Conservation (phyloP, 2,329 filamentous ascomycete genomes). For the Graphium sp. region DNA sequence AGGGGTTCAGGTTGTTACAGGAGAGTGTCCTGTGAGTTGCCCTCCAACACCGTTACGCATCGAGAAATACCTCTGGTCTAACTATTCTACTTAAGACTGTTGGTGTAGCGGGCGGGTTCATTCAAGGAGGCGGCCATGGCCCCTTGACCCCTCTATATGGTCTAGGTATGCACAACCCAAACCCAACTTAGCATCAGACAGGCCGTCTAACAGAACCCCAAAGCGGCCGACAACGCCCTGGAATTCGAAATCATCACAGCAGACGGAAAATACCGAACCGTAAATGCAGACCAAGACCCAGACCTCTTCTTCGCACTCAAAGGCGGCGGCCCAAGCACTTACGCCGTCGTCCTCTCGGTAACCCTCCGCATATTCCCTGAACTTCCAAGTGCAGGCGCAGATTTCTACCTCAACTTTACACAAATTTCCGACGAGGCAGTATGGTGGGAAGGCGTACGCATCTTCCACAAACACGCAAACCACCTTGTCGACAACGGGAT, state of each 20-base stretch:
- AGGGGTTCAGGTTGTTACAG: constrained; percentile 27
- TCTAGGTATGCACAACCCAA: constrained; percentile 5
- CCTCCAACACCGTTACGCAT: no score
- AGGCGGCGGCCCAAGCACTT: constrained; percentile 34
- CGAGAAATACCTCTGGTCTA: no score
- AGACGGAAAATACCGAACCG: constrained; percentile 22
- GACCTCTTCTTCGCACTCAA: constrained; percentile 41
- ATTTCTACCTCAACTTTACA: constrained; percentile 18
- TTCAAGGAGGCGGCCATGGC: constrained; percentile 40
- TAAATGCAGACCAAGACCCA: constrained; percentile 22
- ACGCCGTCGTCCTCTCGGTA: constrained; percentile 31
- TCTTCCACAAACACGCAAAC: constrained; percentile 26
- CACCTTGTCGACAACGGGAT: constrained; percentile 22
- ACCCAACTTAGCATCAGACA: no score
- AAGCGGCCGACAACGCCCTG: constrained; percentile 29
- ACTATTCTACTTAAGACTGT: no score
- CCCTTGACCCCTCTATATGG: constrained; percentile 26
- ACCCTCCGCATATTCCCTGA: constrained; percentile 34
- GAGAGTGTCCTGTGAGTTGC: constrained; percentile 22
- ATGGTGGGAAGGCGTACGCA: constrained; percentile 28
- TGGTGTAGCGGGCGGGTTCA: constrained; percentile 42
- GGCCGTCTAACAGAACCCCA: neutral
- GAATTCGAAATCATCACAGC: constrained; percentile 27
- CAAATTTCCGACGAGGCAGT: constrained; percentile 17
- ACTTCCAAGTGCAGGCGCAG: constrained; percentile 20